Evolutionary conservation across 2,329 filamentous ascomycete genomes (phyloP), one percentile per base, ranked within the genome.

Genomic region (Fusarium falciforme): DNA sequence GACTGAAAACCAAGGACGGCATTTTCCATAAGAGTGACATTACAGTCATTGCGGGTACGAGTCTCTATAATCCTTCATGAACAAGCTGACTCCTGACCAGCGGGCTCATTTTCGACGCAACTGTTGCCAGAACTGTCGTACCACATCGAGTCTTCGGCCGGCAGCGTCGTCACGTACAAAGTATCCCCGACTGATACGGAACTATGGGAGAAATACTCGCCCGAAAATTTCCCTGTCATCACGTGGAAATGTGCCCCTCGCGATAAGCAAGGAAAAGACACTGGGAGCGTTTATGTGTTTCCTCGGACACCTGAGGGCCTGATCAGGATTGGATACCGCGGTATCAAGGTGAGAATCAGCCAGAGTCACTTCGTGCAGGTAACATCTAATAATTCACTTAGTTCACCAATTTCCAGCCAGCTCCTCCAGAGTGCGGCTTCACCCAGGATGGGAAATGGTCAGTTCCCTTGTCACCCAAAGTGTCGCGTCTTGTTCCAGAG

Each of bases 401-500:
- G 64, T 61, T 66, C 9, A 66, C 64, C 44, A 66, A 62, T 14
- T 66, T 66, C 17, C 40, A 54, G 2, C 57, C 64, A n/a, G 64
- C 57, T 42, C 64, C 64, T 12, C 29, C 44, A 27, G 36, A 42
- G 25, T 40, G 57, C 7, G 33, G 38, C 6, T 66, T 61, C 49
- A 40, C 36, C 0, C 64, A 66, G 20, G 57, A 66, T 36, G 64
- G 64, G 6, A 60, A 61, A 36, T 66, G 64, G 64, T 55, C 58
- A 2, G 35, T 66, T 4, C 64, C 57, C 0, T 42, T 66, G n/a
- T 35, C 44, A 3, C 35, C 58, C 5, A 4, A 55, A 4, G 29
- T 55, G 11, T 60, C 57, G 2, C 12, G n/a, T 12, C 17, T 20
- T 10, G 36, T 60, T 10, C 57, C 57, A 25, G 35, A 31, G 17